phyloP scores from a whole-genome alignment of 2,329 filamentous ascomycete genomes.

The Lasiodiplodia sp. region DNA sequence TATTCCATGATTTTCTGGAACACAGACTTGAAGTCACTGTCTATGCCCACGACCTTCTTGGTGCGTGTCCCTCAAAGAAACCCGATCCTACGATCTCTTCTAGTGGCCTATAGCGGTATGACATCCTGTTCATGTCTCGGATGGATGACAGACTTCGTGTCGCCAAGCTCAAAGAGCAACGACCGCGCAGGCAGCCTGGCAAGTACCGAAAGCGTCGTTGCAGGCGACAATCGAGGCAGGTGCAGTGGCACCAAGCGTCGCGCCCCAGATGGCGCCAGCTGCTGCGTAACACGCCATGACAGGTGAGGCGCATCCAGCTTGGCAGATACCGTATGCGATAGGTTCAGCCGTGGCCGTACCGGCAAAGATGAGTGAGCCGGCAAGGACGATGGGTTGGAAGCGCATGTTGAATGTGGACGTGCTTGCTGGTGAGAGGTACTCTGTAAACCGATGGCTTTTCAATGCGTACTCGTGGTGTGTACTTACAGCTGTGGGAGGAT shows the following conservation, averaged over 20 bases:
- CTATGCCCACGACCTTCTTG: not conserved
- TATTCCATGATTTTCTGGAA: not conserved
- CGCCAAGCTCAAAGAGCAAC: constrained; percentile 40
- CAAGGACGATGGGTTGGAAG: not conserved
- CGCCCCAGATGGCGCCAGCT: constrained; percentile 54
- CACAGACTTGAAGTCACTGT: not conserved
- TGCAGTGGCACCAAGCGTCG: constrained; percentile 47
- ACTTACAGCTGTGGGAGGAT: not conserved
- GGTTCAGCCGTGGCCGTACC: constrained; percentile 40
- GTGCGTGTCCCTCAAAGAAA: not conserved
- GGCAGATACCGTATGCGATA: constrained; percentile 54
- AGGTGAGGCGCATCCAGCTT: constrained; percentile 55
- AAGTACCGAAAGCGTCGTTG: constrained; percentile 55
- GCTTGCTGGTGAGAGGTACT: not conserved
- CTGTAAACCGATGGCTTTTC: not conserved
- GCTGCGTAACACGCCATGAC: constrained; percentile 58
- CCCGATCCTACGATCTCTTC: not conserved
- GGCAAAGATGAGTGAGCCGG: not conserved
- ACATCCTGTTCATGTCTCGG: not conserved
- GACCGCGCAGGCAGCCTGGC: constrained; percentile 55
- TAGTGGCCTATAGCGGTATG: not conserved
- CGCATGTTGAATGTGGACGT: not conserved
- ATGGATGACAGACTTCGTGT: not conserved
- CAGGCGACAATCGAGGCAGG: constrained; percentile 54
- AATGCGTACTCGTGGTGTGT: not conserved